Evolutionary conservation across 1,284 basidiomycete species (phyloP), one percentile per base, ranked within the genome.

Genomic region (Trichosporon faecale): DNA sequence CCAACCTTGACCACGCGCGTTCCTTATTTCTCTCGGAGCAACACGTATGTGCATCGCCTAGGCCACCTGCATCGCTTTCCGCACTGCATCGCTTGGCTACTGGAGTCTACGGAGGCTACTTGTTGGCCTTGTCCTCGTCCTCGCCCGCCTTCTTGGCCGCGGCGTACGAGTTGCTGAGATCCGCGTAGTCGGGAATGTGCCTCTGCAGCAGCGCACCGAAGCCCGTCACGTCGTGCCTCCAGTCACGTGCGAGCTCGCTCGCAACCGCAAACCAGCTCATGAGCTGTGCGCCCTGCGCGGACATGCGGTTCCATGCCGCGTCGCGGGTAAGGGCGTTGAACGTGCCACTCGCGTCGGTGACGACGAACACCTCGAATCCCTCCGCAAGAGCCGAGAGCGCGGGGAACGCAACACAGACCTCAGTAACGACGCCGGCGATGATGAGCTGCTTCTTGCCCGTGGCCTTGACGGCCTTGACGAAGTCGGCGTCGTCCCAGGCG

Each of bases 401-500:
- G 7, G 65, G 21, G 66, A 71, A 71, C 16, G 65, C 65, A 23
- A 71, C 67, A 57, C 70, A 71, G 8, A 71, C 70, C 70, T 71
- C 70, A 16, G 70, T 71, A 31, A 71, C 67, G 14, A 71, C 46
- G 23, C 70, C 70, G 16, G 70, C 57, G 60, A 71, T 35, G 65
- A 71, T 66, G 35, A 71, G 64, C 67, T 71, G 70, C 49, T 68
- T 68, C 27, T 37, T 29, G 33, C 70, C 70, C 6, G 70, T 71
- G 11, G 31, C 65, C 65, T 64, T 66, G 46, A 71, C 65, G 27
- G 70, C 70, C 2, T 23, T n/a, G 46, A 66, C 65, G 63, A 71
- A 71, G n/a, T 71, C 70, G n/a, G 60, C 60, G 37, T 68, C 66
- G 67, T 71, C 70, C 70, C 70, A 71, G 6, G 67, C 70, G 46